These are phyloP conservation scores for Friedmanniomyces endolithicus DNA, from an alignment of 495 filamentous ascomycete species.

Conservation along the genomic window DNA sequence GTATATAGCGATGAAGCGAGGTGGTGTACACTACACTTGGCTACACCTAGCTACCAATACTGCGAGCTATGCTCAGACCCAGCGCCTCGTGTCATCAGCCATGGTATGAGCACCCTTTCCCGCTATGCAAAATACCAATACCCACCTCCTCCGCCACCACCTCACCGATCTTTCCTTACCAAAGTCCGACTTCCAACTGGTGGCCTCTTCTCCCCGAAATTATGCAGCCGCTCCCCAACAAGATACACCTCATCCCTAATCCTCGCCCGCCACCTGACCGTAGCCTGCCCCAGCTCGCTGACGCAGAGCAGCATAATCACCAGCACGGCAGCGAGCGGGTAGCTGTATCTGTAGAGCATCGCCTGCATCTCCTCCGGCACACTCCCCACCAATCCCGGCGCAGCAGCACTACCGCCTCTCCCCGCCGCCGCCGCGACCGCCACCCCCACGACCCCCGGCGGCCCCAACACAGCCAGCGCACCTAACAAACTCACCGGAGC, in stretches of 20 bases:
- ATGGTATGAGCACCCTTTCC: neutral
- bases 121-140: neutral
- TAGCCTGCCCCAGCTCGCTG: slow-evolving; percentile 36
- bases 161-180: slow-evolving; percentile 11
- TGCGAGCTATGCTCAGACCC: neutral
- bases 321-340: slow-evolving; percentile 37
- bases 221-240: slow-evolving; percentile 86
- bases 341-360: slow-evolving; percentile 24
- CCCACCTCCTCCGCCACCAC: neutral
- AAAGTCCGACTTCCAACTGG: slow-evolving; percentile 9
- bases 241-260: slow-evolving; percentile 93
- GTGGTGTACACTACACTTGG: neutral
- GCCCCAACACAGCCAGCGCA: slow-evolving; percentile 44
- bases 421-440: slow-evolving; percentile 25
- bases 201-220: slow-evolving; percentile 56
- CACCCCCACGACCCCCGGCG: slow-evolving; percentile 39
- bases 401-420: too few species aligned
- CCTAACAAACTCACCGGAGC: slow-evolving; percentile 55
- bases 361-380: slow-evolving; percentile 5
- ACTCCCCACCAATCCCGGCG: neutral
- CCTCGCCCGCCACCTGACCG: slow-evolving; percentile 60
- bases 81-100: neutral
- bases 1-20: too few species aligned
- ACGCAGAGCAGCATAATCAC: slow-evolving; percentile 34
- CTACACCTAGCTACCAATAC: neutral